phyloP scores from a whole-genome alignment of 345 rosid species.

The Camelina neglecta region DNA sequence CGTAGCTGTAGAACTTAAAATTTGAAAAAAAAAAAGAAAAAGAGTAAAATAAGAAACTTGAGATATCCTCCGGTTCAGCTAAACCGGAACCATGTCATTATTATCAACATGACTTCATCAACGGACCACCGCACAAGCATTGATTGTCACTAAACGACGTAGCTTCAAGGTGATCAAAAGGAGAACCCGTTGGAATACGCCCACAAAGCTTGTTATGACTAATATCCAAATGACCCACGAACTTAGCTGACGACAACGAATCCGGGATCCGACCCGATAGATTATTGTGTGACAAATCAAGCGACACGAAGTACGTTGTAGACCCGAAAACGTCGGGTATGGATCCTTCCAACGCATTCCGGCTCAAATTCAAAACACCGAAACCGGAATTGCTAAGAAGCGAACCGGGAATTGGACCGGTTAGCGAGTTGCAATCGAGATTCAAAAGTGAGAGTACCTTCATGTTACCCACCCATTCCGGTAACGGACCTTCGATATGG shows the following conservation, averaged over 20 bases:
- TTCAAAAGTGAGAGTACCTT: conserved; percentile 77
- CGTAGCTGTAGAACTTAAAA: neutral
- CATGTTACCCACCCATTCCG: conserved; percentile 73
- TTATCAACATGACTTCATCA: conserved; percentile 66
- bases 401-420: conserved; percentile 64
- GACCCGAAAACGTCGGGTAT: conserved; percentile 85
- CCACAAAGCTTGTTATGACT: conserved; percentile 95
- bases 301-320: conserved; percentile 68
- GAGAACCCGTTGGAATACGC: conserved; percentile 73
- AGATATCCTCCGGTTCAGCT: conserved; percentile 11
- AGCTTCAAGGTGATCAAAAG: conserved; percentile 75
- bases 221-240: conserved; percentile 79
- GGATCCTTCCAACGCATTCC: conserved; percentile 69
- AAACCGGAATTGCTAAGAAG: conserved; percentile 62
- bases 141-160: conserved; percentile 73
- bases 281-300: conserved; percentile 76
- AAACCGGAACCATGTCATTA: conserved; percentile 21
- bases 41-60: neutral
- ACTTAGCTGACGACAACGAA: conserved; percentile 63
- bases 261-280: conserved; percentile 71
- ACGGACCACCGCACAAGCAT: conserved; percentile 85
- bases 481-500: conserved; percentile 64
- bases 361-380: conserved; percentile 76
- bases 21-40: neutral
- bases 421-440: conserved; percentile 63